Evolutionary conservation across 2,329 filamentous ascomycete species (phyloP), one percentile per base, ranked within the genome.

Genomic region (Aspergillus pseudonomiae): DNA sequence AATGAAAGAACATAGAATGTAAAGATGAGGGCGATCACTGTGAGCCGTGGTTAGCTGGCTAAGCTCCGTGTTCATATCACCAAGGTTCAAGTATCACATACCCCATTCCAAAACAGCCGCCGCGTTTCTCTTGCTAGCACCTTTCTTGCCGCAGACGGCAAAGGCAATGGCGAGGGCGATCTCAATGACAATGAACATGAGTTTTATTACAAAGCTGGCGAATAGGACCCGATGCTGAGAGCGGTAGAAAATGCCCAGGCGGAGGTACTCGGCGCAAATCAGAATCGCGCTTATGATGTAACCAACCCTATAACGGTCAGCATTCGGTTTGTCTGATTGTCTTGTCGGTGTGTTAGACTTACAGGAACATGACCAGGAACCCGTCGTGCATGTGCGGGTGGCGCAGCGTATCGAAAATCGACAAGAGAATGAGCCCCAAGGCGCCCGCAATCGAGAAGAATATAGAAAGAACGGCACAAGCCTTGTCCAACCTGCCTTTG

Each of bases 1-100:
- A 96, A 98, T 65, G 90, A 93, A 66, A 94, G 85, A 65, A 96
- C 84, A 80, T 97, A 98, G 74, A 94, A 90, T 59, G 91, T 92
- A 80, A 94, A 97, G 74, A 97, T 84, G 73, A 96, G 88, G 36
- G 93, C 87, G 67, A 97, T 88, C 64, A 87, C 75, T 77, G 60
- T 32, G 64, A 10, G 43, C 16, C 32, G 55, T 36, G 24, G 53
- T 57, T 30, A 58, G 54, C 28, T 26, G 11, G 36, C 34, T 43
- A 6, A 55, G 10, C 48, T 30, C 28, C 39, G n/a, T 16, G 14
- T 43, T 19, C 21, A 43, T 54, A 11, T 21, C 2, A 28, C 2
- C 16, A 4, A n/a, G 14, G 9, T 21, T 21, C 39, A 19, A 26
- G 14, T 43, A 16, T 34, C 55, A 71, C 75, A 70, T 74, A 78